phyloP scores from a whole-genome alignment of 2,329 filamentous ascomycete genomes.

The Cryphonectria naterciae region DNA sequence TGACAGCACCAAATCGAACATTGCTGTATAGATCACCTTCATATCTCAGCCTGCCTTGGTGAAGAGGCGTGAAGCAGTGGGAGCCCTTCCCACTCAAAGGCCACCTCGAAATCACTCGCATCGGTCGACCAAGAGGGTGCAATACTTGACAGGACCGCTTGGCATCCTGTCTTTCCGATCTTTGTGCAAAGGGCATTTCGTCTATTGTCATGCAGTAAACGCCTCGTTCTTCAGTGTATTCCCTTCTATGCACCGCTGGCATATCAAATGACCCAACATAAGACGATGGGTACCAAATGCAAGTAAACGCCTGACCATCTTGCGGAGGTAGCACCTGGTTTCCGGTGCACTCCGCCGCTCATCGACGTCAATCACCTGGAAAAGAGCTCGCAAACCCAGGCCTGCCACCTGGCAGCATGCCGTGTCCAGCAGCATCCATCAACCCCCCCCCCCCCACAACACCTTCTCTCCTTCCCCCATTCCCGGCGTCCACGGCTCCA shows the following conservation, averaged over 20 bases:
- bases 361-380: background rate
- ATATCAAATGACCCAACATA: background rate
- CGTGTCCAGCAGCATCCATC: background rate
- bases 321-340: background rate
- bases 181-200: background rate
- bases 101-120: background rate
- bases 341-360: background rate
- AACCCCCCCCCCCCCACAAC: background rate
- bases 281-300: conserved; percentile 1
- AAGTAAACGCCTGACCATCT: background rate
- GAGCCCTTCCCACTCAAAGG: background rate
- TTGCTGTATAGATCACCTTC: background rate
- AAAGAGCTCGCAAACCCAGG: background rate
- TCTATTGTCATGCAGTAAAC: conserved; percentile 3
- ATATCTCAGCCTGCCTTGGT: background rate
- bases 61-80: background rate
- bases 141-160: background rate
- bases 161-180: background rate
- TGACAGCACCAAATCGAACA: background rate
- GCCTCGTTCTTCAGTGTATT: background rate
- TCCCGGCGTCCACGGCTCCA: background rate
- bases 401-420: background rate
- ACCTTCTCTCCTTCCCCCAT: background rate
- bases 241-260: background rate
- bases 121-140: background rate